phyloP scores from a whole-genome alignment of 2,329 filamentous ascomycete genomes.

The Catunica adiposa region DNA sequence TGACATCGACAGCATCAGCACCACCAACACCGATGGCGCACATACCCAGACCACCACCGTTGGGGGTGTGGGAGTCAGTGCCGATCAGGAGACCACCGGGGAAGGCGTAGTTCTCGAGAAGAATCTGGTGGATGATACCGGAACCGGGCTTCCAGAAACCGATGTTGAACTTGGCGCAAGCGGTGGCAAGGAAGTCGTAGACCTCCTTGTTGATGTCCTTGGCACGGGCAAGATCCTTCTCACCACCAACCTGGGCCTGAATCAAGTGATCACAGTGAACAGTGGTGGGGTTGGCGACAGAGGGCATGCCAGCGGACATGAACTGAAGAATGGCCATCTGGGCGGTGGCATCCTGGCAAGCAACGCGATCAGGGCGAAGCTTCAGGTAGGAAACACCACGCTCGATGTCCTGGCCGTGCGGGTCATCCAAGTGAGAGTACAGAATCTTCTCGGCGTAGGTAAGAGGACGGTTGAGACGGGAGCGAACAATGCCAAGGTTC shows the following conservation, averaged over 20 bases:
- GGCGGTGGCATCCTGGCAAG: constrained; percentile 97
- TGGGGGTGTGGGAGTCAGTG: constrained; percentile 95
- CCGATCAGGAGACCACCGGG: constrained; percentile 95
- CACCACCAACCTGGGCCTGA: constrained; percentile 85
- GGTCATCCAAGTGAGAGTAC: constrained; percentile 96
- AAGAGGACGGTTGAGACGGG: constrained; percentile 78
- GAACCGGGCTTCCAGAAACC: constrained; percentile 98
- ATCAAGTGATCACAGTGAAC: constrained; percentile 99
- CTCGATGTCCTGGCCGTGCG: constrained; percentile 89
- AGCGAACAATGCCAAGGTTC: constrained; percentile 81
- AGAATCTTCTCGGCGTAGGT: constrained; percentile 97
- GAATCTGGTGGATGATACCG: constrained; percentile 98
- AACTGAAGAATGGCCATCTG: constrained; percentile 99
- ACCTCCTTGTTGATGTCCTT: constrained; percentile 96
- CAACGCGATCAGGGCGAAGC: constrained; percentile 90
- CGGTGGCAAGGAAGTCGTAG: constrained; percentile 86
- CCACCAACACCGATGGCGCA: constrained; percentile 90
- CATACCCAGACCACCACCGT: constrained; percentile 92
- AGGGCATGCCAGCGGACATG: constrained; percentile 96
- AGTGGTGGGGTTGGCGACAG: constrained; percentile 83
- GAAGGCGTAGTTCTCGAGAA: constrained; percentile 98
- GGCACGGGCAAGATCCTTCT: constrained; percentile 83
- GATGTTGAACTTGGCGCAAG: constrained; percentile 98
- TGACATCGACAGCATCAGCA: constrained; percentile 96
- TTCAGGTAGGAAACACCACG: constrained; percentile 91